Evolutionary conservation across 805 yeast species (phyloP), one percentile per base, ranked within the genome.

Genomic region (Ogataea philodendri): DNA sequence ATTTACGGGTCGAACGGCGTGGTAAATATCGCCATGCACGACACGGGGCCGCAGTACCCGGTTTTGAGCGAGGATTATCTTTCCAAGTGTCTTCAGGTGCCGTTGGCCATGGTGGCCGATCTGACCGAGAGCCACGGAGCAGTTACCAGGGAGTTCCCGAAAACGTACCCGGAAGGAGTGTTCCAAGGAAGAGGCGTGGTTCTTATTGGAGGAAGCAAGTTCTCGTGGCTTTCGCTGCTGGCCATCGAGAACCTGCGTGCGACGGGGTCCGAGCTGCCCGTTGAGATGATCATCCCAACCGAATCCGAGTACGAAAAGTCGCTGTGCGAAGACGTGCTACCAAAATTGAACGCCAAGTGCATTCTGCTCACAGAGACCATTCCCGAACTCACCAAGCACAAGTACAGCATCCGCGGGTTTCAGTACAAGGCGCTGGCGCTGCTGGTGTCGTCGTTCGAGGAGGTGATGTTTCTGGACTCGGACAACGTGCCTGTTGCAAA

Each of bases 141-240:
- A 27, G 72, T 76, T 11, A 67, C 73, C 14, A 53, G 55, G 2
- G 61, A 59, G 20, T 51, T 81, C 54, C 63, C 63, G 5, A 15
- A 18, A 3, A 7, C 20, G 9, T 51, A 48, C 28, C 76, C 76
- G 0, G 68, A 62, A 26, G 50, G 53, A 10, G 45, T 70, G 9
- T 74, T 72, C 50, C 15, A 39, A 5, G 78, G 81, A 1, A 63
- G 70, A 38, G 90, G 89, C 6, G 76, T 81, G 17, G 81, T 82
- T 0, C 74, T 76, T 38, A 79, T 82, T 29, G 90, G 86, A n/a
- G 90, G 90, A 30, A 85, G 85, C 3, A 69, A 68, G 40, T 82
- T 74, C 49, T 78, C 84, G 31, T 74, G 84, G 74, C 58, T 82
- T 17, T 66, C 83, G 1, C 58, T 79, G 17, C 53, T 78, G 5